phyloP scores from a whole-genome alignment of 1,139 yeast species.

The Meyerozyma guilliermondii region DNA sequence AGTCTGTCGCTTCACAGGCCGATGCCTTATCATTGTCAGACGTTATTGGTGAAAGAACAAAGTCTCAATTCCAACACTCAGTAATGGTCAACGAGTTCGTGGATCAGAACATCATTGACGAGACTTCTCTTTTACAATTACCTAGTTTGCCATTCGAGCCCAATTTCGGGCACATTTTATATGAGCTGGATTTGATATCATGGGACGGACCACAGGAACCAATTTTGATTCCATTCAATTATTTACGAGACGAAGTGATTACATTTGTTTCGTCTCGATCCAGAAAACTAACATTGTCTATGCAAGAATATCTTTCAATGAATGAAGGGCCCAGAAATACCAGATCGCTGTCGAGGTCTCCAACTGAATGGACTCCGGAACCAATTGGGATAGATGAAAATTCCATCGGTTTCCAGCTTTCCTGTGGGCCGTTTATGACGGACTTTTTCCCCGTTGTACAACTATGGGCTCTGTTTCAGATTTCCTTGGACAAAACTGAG shows the following conservation, averaged over 20 bases:
- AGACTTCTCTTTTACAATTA: slow-evolving; percentile 16
- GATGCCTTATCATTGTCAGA: slow-evolving; percentile 40
- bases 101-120: slow-evolving; percentile 26
- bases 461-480: slow-evolving; percentile 33
- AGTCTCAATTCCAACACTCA: slow-evolving; percentile 37
- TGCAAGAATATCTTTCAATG: slow-evolving; percentile 14
- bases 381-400: slow-evolving; percentile 17
- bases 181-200: slow-evolving; percentile 7
- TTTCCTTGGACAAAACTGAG: slow-evolving; percentile 22
- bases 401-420: slow-evolving; percentile 14
- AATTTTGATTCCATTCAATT: slow-evolving; percentile 6
- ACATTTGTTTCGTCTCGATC: slow-evolving; percentile 16
- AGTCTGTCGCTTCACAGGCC: slow-evolving; percentile 10
- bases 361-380: slow-evolving; percentile 7
- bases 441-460: slow-evolving; percentile 34
- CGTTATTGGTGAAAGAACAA: slow-evolving; percentile 23
- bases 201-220: neutral
- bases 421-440: slow-evolving; percentile 10
- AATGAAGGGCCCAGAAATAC: slow-evolving; percentile 6
- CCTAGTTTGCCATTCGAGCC: slow-evolving; percentile 30
- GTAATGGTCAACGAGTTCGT: slow-evolving; percentile 32
- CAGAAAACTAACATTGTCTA: slow-evolving; percentile 14
- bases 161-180: slow-evolving; percentile 23
- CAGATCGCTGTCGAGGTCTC: slow-evolving; percentile 2
- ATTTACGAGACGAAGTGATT: slow-evolving; percentile 7